phyloP scores from a whole-genome alignment of 1,284 basidiomycete genomes.

The Ganoderma sinense region DNA sequence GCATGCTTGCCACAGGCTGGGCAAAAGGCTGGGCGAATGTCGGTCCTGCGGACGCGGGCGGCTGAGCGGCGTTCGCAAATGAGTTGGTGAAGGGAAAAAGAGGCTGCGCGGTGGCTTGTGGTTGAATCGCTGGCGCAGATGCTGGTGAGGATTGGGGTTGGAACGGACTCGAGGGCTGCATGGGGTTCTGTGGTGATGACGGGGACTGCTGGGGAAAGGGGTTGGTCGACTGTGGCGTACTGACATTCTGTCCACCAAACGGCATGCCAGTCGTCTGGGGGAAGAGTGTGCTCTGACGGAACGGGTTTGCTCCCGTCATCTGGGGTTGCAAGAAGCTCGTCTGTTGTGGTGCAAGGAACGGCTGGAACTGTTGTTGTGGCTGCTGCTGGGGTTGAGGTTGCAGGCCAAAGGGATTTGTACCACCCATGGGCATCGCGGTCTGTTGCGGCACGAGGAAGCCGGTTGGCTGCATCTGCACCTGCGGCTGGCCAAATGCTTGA shows the following conservation, averaged over 20 bases:
- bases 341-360: slow-evolving; percentile 58
- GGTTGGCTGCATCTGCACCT: slow-evolving; percentile 37
- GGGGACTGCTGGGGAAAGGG: slow-evolving; percentile 39
- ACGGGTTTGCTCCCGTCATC: slow-evolving; percentile 78
- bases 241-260: slow-evolving; percentile 39
- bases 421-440: slow-evolving; percentile 41
- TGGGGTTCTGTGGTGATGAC: slow-evolving; percentile 21
- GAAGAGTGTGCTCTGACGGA: slow-evolving; percentile 70
- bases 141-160: slow-evolving; percentile 23
- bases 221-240: slow-evolving; percentile 34
- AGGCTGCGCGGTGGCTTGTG: slow-evolving; percentile 30
- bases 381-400: slow-evolving; percentile 43
- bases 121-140: slow-evolving; percentile 9
- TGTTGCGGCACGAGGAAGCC: slow-evolving; percentile 46
- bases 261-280: slow-evolving; percentile 68
- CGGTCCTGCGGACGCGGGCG: slow-evolving; percentile 19
- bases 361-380: slow-evolving; percentile 62
- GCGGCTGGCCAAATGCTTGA: slow-evolving; percentile 43
- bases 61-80: slow-evolving; percentile 16
- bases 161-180: slow-evolving; percentile 32
- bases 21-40: slow-evolving; percentile 32
- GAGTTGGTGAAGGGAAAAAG: slow-evolving; percentile 30
- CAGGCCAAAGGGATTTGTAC: slow-evolving; percentile 54
- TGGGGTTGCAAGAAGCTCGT: slow-evolving; percentile 61
- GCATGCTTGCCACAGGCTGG: slow-evolving; percentile 23